Percentiles rank a stretch among this genome's conserved stretches.
Conservation (phyloP, 2,329 filamentous ascomycete genomes). For the Hypoxylon sp. region DNA sequence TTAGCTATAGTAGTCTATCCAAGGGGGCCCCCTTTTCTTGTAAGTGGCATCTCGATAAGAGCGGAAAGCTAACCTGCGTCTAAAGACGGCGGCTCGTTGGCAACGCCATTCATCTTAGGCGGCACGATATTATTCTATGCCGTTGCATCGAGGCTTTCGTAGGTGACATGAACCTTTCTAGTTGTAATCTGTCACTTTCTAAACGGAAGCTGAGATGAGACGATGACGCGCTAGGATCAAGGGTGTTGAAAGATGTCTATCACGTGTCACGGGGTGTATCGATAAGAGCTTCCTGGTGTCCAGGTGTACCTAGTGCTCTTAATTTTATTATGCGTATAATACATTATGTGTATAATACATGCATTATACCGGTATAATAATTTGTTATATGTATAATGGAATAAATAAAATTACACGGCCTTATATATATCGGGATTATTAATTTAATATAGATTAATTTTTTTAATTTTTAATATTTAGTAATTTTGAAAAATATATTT, state of each 20-base stretch:
- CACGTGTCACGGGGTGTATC: conserved; percentile 22
- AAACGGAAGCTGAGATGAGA: conserved; percentile 4
- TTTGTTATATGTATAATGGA: too few relatives aligned
- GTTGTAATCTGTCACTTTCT: conserved; percentile 3
- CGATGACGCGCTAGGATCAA: conserved; percentile 16
- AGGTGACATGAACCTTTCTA: conserved; percentile 8
- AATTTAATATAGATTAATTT: too few relatives aligned
- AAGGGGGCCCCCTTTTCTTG: conserved; percentile 35
- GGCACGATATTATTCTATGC: conserved; percentile 8
- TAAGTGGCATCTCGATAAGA: conserved; percentile 15
- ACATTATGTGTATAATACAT: not conserved
- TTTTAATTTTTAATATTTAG: too few relatives aligned
- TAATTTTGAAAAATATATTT: too few relatives aligned
- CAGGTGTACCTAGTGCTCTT: not conserved
- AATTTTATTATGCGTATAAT: not conserved
- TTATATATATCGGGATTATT: not conserved
- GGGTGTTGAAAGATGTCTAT: conserved; percentile 10
- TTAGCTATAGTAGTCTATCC: conserved; percentile 27
- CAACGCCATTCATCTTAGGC: conserved; percentile 56
- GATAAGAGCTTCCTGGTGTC: not conserved
- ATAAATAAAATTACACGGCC: too few relatives aligned
- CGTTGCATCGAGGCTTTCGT: conserved; percentile 25
- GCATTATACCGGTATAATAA: too few relatives aligned
- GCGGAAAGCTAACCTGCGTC: conserved; percentile 57
- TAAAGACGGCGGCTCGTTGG: conserved; percentile 55